Conservation (phyloP, 495 filamentous ascomycete species). For the Neurospora tetrasperma region DNA sequence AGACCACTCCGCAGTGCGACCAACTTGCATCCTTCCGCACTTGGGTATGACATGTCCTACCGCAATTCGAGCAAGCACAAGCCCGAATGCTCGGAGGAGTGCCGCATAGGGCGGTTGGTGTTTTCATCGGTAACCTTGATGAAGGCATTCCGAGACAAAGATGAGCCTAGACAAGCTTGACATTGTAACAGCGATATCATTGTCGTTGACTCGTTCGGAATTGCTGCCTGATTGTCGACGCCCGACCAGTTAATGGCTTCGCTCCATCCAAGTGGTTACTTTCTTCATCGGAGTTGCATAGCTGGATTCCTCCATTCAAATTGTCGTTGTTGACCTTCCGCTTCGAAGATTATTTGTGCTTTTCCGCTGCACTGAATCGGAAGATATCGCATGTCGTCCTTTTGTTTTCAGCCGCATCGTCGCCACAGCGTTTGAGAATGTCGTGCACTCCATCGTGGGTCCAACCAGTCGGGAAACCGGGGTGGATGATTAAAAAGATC, state of each 20-base stretch:
- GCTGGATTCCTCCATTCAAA: not conserved
- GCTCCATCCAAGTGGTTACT: not conserved
- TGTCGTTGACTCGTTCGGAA: not conserved
- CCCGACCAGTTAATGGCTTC: not conserved
- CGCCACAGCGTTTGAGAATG: not conserved
- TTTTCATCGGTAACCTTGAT: not conserved
- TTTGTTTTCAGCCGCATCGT: not conserved
- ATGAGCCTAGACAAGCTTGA: not conserved
- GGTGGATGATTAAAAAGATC: not conserved
- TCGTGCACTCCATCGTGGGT: not conserved
- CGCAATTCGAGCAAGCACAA: not conserved
- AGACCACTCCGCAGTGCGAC: not conserved
- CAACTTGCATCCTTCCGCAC: not conserved
- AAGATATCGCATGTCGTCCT: not conserved
- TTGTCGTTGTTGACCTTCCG: not conserved
- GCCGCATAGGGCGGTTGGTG: not conserved
- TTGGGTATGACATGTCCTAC: not conserved
- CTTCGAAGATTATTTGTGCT: not conserved
- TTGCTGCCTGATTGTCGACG: not conserved
- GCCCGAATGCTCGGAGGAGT: not conserved
- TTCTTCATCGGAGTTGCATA: not conserved
- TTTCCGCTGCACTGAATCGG: not conserved
- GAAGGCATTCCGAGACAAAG: not conserved
- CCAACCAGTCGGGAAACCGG: conserved; percentile 1
- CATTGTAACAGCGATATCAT: not conserved